A percentile compares a stretch with the other conserved stretches of the same genome.
Evolutionary conservation across 176 grass and related monocot genomes (phyloP).

Genomic region (Lolium perenne): DNA sequence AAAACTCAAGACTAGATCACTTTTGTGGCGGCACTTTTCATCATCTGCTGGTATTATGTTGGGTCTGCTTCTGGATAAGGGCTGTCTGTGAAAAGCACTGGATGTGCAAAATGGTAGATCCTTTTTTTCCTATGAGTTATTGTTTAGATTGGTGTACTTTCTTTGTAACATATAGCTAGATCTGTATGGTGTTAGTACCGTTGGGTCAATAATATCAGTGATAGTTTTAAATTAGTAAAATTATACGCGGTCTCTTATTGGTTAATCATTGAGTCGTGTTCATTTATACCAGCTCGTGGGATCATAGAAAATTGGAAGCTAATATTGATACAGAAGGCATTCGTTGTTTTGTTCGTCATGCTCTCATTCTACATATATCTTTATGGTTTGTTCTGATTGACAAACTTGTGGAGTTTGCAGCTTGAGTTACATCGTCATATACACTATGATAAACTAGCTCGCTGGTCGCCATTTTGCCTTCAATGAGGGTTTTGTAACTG

Average conservation of each 20-base stretch:
- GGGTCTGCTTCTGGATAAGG: constrained; percentile 13
- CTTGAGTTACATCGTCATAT: too few species aligned
- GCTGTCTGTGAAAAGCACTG: constrained; percentile 40
- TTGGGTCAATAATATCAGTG: background rate
- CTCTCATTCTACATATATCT: background rate
- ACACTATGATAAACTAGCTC: too few species aligned
- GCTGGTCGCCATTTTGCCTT: too few species aligned
- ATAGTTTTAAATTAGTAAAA: constrained; percentile 22
- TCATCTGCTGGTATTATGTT: background rate
- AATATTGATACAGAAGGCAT: background rate
- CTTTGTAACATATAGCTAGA: constrained; percentile 47
- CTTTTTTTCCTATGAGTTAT: constrained; percentile 1
- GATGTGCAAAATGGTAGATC: constrained; percentile 26
- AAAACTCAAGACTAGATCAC: constrained; percentile 53
- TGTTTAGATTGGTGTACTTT: constrained; percentile 25
- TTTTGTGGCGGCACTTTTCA: background rate
- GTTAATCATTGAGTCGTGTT: background rate
- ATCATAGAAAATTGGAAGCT: constrained; percentile 18
- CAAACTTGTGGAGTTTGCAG: too few species aligned
- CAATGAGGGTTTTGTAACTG: too few species aligned
- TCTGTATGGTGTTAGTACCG: background rate
- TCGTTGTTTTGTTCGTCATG: background rate
- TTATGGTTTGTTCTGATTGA: too few species aligned
- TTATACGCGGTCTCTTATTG: background rate
- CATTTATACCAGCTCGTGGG: constrained; percentile 13